Evolutionary conservation across 2,329 filamentous ascomycete species (phyloP).

Genomic region (Fusarium mundagurra): DNA sequence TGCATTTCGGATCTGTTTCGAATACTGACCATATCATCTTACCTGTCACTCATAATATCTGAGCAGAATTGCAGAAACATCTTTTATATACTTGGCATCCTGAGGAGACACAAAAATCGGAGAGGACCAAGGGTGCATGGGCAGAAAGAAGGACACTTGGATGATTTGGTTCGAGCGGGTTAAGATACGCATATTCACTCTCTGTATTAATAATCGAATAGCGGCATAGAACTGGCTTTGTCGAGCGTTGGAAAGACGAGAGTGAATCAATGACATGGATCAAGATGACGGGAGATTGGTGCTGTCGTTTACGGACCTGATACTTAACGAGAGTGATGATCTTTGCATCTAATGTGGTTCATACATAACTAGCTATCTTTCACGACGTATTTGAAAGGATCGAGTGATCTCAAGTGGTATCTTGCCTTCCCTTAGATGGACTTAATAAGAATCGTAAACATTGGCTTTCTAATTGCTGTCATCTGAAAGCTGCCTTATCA

Average conservation of each 20-base stretch:
- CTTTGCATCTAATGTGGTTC: slow-evolving; percentile 4
- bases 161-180: slow-evolving; percentile 22
- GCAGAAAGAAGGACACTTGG: background rate
- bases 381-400: background rate
- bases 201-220: slow-evolving; percentile 29
- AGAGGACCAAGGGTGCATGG: background rate
- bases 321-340: slow-evolving; percentile 39
- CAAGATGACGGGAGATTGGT: slow-evolving; percentile 16
- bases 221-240: slow-evolving; percentile 28
- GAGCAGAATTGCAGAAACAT: slow-evolving; percentile 2
- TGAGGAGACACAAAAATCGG: slow-evolving; percentile 10
- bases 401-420: background rate
- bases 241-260: background rate
- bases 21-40: background rate
- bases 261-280: slow-evolving; percentile 13
- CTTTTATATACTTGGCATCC: slow-evolving; percentile 16
- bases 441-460: background rate
- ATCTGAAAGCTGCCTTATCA: slow-evolving; percentile 29
- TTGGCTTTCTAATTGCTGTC: background rate
- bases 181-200: slow-evolving; percentile 22
- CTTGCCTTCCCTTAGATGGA: background rate
- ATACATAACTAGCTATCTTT: background rate
- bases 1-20: background rate
- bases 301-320: slow-evolving; percentile 17
- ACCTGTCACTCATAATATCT: slow-evolving; percentile 4